Evolutionary conservation across 139 green algal genomes (phyloP), one percentile per base, ranked within the genome.

Genomic region (Astrephomene gubernaculifera): DNA sequence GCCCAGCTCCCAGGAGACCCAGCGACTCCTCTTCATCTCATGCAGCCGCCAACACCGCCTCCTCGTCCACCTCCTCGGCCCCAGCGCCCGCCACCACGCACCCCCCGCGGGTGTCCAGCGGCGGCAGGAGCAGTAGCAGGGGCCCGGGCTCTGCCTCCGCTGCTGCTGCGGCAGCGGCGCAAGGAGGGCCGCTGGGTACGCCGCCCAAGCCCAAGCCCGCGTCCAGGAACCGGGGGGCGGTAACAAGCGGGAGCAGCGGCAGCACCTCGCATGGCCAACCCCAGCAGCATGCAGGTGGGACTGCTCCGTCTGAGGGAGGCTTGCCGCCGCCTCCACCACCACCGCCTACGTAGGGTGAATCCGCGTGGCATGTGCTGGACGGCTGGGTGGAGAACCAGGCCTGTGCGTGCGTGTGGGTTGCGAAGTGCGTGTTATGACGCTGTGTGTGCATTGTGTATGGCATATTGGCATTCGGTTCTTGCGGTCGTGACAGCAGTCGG

Each of bases 21-120:
- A 80, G 71, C 71, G 71, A 80, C 49, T 33, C 71, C 22, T 31
- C 71, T n/a, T n/a, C n/a, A n/a, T n/a, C n/a, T n/a, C n/a, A n/a
- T n/a, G n/a, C n/a, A n/a, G n/a, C n/a, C n/a, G n/a, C n/a, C n/a
- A n/a, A n/a, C 19, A 31, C 38, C 5, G 29, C 69, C 43, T 25
- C 70, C 0, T 41, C 70, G 5, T 1, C 70, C 43, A 6, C n/a
- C 29, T 4, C 65, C 21, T 45, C 63, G 63, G 12, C n/a, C 29
- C 19, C 29, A n/a, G n/a, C 63, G 63, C n/a, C 29, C n/a, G 6
- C 63, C 29, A 19, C 63, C 31, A 12, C 71, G 5, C 5, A 19
- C 17, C 14, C 57, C 17, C 14, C 12, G 17, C 57, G 14, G 21
- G 57, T 5, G 14, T 45, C n/a, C 44, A 44, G 71, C 49, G 29